A percentile compares a stretch with the other conserved stretches of the same genome.
These are phyloP conservation scores for Aspergillus fumigatiaffinis DNA, from an alignment of 2,329 filamentous ascomycete genomes.

Conservation along the genomic window DNA sequence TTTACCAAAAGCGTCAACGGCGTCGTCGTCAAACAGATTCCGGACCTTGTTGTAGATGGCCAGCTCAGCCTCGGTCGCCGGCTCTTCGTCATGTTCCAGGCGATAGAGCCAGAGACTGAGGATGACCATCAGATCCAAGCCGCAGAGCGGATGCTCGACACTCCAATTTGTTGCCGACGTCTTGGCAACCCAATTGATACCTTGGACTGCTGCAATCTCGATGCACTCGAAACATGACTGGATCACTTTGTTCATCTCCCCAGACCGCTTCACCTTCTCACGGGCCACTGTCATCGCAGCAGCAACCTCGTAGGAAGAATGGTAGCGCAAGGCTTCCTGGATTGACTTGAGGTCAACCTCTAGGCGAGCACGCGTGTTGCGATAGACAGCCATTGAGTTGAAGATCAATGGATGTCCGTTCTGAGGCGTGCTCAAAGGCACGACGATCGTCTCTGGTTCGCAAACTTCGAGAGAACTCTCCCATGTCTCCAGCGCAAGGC, in stretches of 20 bases:
- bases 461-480: conserved; percentile 92
- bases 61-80: conserved; percentile 44
- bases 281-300: conserved; percentile 93
- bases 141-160: conserved; percentile 93
- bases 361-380: conserved; percentile 85
- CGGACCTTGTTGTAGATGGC: conserved; percentile 65
- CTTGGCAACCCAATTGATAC: conserved; percentile 95
- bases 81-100: conserved; percentile 97
- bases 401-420: conserved; percentile 95
- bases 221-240: conserved; percentile 97
- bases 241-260: conserved; percentile 98
- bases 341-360: conserved; percentile 95
- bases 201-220: conserved; percentile 89
- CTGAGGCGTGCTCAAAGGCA: conserved; percentile 88
- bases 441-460: conserved; percentile 82
- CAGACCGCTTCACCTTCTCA: conserved; percentile 88
- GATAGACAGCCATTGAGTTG: conserved; percentile 96
- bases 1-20: conserved; percentile 77
- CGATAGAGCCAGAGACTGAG: conserved; percentile 97
- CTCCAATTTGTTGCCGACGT: conserved; percentile 99
- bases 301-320: conserved; percentile 94
- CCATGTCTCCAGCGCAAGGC: conserved; percentile 96
- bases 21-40: conserved; percentile 79
- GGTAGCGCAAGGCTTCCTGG: conserved; percentile 93
- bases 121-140: conserved; percentile 95